A percentile compares a stretch with the other conserved stretches of the same genome.
Conservation (phyloP, 164 flowering plant species). For the Aristolochia contorta region DNA sequence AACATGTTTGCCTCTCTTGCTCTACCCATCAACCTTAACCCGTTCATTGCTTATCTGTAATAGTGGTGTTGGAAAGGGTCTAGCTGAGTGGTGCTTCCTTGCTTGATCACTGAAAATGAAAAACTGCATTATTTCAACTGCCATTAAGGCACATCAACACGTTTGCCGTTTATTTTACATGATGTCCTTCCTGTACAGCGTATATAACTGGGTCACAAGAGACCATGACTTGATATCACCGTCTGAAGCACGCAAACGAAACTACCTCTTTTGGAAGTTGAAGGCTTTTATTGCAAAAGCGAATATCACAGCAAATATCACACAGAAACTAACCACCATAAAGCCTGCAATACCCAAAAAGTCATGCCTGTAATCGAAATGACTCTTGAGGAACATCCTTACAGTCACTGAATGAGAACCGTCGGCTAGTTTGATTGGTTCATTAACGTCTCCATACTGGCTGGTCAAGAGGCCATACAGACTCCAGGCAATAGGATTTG, state of each 20-base stretch:
- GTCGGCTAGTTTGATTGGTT: slow-evolving; percentile 46
- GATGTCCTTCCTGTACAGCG: not conserved
- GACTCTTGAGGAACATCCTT: slow-evolving; percentile 29
- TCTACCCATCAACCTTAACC: too few species aligned
- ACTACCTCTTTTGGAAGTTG: slow-evolving; percentile 82
- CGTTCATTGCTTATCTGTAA: too few species aligned
- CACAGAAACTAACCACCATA: slow-evolving; percentile 54
- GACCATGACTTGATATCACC: not conserved
- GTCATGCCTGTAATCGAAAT: slow-evolving; percentile 67
- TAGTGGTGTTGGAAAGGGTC: too few species aligned
- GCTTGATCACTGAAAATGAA: too few species aligned
- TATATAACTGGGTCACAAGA: not conserved
- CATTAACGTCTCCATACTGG: slow-evolving; percentile 58
- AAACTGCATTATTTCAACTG: too few species aligned
- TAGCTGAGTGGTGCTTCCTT: too few species aligned
- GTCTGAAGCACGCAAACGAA: not conserved
- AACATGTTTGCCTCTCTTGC: too few species aligned
- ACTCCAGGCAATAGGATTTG: slow-evolving; percentile 84
- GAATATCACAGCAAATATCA: slow-evolving; percentile 60
- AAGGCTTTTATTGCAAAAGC: slow-evolving; percentile 75
- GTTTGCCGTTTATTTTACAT: not conserved
- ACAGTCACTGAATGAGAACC: slow-evolving; percentile 31
- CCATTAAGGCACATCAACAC: too few species aligned
- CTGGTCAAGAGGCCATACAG: slow-evolving; percentile 81
- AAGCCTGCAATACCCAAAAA: slow-evolving; percentile 52